These are phyloP conservation scores for Chaetomium sp. DNA, from an alignment of 2,329 filamentous ascomycete species.

Conservation along the genomic window DNA sequence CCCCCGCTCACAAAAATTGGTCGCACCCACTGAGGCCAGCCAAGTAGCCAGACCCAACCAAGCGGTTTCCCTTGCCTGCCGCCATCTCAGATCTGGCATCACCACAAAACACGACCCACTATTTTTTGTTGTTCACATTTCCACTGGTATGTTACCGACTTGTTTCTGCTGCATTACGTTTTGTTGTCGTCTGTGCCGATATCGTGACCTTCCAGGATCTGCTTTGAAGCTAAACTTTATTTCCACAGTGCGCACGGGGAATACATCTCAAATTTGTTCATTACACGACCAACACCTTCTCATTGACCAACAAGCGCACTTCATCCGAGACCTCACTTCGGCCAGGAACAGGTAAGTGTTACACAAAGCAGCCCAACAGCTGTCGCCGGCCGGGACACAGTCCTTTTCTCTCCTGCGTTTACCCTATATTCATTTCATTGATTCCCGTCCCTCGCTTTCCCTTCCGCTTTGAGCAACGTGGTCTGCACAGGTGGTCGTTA, in stretches of 20 bases:
- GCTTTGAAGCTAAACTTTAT: background rate
- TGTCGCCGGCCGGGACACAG: conserved; percentile 5
- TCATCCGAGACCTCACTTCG: background rate
- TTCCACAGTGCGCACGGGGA: background rate
- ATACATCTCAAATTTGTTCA: background rate
- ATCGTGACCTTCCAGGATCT: background rate
- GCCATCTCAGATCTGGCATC: background rate
- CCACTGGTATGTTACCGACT: too few species aligned
- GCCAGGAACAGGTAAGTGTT: conserved; percentile 11
- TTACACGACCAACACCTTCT: too few species aligned
- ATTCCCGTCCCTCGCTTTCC: background rate
- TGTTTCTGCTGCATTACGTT: too few species aligned
- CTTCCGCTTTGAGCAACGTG: background rate
- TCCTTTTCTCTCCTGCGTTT: background rate
- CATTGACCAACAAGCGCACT: background rate
- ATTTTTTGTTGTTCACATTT: background rate
- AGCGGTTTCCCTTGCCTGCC: background rate
- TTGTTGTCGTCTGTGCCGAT: too few species aligned
- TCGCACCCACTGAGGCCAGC: conserved; percentile 7
- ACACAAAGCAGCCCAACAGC: conserved; percentile 3
- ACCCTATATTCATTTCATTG: background rate
- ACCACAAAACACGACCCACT: background rate
- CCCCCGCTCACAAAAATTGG: conserved; percentile 7
- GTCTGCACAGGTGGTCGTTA: background rate
- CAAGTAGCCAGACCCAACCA: conserved; percentile 2